phyloP scores from a whole-genome alignment of 257 asterid species.

The Solanum raphanifolium region DNA sequence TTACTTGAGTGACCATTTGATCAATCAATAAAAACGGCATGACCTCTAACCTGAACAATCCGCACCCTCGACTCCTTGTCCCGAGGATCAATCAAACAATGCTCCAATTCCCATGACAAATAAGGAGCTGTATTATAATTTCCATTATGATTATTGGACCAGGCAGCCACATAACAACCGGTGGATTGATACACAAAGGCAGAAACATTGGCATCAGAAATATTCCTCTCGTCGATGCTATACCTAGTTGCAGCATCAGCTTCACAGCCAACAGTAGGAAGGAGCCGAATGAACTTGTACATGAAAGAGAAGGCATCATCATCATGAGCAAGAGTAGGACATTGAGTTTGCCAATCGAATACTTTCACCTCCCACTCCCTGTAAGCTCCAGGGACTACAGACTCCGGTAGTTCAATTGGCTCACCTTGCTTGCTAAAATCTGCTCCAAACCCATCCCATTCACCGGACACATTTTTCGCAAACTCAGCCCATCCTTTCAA shows the following conservation, averaged over 20 bases:
- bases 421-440: conserved; percentile 60
- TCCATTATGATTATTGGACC: conserved; percentile 21
- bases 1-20: neutral
- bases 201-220: conserved; percentile 6
- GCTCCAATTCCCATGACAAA: conserved; percentile 49
- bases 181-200: conserved; percentile 50
- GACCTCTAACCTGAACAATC: conserved; percentile 32
- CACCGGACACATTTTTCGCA: conserved; percentile 61
- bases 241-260: conserved; percentile 85
- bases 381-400: conserved; percentile 79
- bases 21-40: neutral
- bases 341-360: conserved; percentile 92
- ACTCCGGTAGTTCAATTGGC: conserved; percentile 66
- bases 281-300: conserved; percentile 54
- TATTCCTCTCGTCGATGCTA: conserved; percentile 29
- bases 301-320: conserved; percentile 14
- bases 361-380: conserved; percentile 91
- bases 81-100: conserved; percentile 64
- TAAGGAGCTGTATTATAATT: neutral
- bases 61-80: conserved; percentile 55
- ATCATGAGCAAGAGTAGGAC: conserved; percentile 74
- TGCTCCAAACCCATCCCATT: conserved; percentile 96
- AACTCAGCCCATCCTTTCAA: conserved; percentile 51
- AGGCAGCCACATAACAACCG: conserved; percentile 63
- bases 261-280: conserved; percentile 95